phyloP scores from a whole-genome alignment of 768 basidiomycete genomes.

The Chiua virens region DNA sequence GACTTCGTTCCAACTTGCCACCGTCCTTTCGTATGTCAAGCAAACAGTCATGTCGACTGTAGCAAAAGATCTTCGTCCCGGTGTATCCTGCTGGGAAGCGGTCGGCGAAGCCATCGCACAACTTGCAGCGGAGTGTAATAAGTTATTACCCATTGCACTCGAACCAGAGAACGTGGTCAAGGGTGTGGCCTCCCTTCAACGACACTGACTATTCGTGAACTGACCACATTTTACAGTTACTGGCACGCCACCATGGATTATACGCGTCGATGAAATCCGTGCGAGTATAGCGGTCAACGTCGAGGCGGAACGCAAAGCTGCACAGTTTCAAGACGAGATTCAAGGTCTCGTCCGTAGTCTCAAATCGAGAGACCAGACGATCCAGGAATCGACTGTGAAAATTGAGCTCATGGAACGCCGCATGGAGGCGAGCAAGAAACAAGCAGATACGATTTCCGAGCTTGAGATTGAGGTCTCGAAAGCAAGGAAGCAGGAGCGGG shows the following conservation, averaged over 20 bases:
- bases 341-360: conserved; percentile 83
- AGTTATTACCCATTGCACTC: conserved; percentile 65
- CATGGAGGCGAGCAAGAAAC: conserved; percentile 88
- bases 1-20: conserved; percentile 70
- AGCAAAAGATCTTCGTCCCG: conserved; percentile 64
- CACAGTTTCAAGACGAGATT: conserved; percentile 86
- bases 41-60: conserved; percentile 72
- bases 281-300: conserved; percentile 80
- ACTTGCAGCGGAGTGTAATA: conserved; percentile 68
- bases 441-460: conserved; percentile 78
- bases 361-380: conserved; percentile 83
- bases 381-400: conserved; percentile 88
- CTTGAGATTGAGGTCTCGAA: conserved; percentile 81
- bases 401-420: conserved; percentile 94
- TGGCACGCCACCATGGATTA: conserved; percentile 82
- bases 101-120: conserved; percentile 68
- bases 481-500: conserved; percentile 82
- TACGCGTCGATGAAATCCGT: conserved; percentile 80
- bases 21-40: conserved; percentile 68
- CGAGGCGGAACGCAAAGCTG: conserved; percentile 88
- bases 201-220: background rate
- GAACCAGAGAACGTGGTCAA: conserved; percentile 79
- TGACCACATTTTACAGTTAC: conserved; percentile 47
- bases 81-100: conserved; percentile 73
- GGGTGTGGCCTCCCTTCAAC: conserved; percentile 46